Conservation (phyloP, 176 grass and related monocot genomes). For the Calamus simplicifolius region DNA sequence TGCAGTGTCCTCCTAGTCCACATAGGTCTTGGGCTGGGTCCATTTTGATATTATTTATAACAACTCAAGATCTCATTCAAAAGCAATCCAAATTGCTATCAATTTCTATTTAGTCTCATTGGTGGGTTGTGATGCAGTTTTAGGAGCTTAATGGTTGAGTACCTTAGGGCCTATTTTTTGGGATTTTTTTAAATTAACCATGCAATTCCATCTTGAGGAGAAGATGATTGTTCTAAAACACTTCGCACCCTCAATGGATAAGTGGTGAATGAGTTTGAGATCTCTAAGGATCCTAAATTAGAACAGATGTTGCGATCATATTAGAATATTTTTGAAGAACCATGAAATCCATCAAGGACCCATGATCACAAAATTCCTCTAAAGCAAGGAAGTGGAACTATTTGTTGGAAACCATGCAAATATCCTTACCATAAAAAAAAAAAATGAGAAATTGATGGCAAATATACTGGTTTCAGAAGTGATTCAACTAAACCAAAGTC, state of each 20-base stretch:
- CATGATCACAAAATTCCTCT: background rate
- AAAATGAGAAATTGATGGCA: background rate
- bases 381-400: too few species aligned
- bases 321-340: background rate
- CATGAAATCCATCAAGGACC: background rate
- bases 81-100: background rate
- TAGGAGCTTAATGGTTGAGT: background rate
- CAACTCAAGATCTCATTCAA: too few species aligned
- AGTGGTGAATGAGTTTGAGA: too few species aligned
- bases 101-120: background rate
- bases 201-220: background rate
- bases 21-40: too few species aligned
- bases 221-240: too few species aligned
- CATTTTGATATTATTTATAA: too few species aligned
- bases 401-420: background rate
- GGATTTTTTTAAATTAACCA: background rate
- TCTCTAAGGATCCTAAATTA: too few species aligned
- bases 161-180: background rate
- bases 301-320: background rate
- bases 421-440: background rate
- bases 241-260: too few species aligned
- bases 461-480: background rate
- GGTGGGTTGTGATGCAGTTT: background rate
- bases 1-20: too few species aligned
- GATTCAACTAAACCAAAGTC: background rate